Base-by-base conservation (phyloP, 2,329 filamentous ascomycete genomes). In the Fusarium siculi region DNA sequence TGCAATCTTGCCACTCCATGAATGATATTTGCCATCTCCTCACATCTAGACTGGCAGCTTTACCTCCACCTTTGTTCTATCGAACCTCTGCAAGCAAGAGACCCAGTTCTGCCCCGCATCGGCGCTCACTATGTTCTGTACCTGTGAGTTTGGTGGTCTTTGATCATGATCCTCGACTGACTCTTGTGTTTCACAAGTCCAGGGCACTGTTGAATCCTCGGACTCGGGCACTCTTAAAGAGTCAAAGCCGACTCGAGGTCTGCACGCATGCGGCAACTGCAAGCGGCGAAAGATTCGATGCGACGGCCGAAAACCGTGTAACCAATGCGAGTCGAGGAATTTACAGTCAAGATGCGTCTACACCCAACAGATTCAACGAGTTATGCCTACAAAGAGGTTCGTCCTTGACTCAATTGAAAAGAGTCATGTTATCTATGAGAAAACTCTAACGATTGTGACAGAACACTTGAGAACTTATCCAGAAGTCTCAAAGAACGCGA, bases 271-370 rank as follows among this genome's bases (percentile, higher is more conserved):
- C n/a, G 42, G 30, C 15, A 43, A 36, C 12, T 63, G 60, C 12
- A 63, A 63, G 10, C 60, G 42, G 3, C 60, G 60, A 25, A 63
- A 63, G 53, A 32, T 63, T 25, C 53, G 60, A 6, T 63, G 60
- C 42, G 60, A 63, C 21, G 60, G 60, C 14, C 60, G 52, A 28
- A 43, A 63, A 6, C 60, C 60, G 47, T 63, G 60, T 55, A 63
- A 59, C 28, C 34, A 37, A 15, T 63, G 60, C 23, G 42, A 59
- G 18, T 40, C 28, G 23, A 37, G 60, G 14, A 36, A 56, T 16
- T 59, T 43, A 39, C 34, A 34, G 19, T 40, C 53, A 36, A 25
- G 21, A n/a, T 63, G 60, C 34, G 18, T 59, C 5, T 63, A 63
- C 42, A 23, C 23, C 14, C 56, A 46, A 12, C 53, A 30, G 15